Base-by-base conservation (phyloP, 164 flowering plant species). In the Tetracentron sinense region DNA sequence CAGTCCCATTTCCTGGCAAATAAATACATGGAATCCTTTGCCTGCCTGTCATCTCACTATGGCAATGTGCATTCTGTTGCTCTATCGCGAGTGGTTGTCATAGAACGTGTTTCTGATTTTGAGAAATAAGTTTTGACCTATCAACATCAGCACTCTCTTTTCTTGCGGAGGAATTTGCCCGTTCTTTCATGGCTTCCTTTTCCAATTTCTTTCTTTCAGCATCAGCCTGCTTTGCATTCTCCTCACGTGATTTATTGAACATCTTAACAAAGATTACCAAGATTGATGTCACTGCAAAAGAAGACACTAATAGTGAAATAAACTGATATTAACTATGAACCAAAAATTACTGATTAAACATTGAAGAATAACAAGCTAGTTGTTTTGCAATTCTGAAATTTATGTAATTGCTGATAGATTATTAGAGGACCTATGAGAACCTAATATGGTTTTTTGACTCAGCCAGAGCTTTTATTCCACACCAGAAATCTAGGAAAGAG, bases 231-330 rank as follows among this genome's bases (percentile, higher is more conserved):
- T 79, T 88, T 54, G 68, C 86, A 69, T 95, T 95, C 74, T 95
- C 99, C 15, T 87, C 98, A 3, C 84, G 86, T 1, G 98, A 78
- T 76, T 92, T 95, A 7, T 82, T 88, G 77, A 95, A 95, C 77
- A 69, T 82, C 76, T 88, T 92, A 0, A 82, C 83, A 63, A 95
- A 95, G 60, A 90, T 78, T 19, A 75, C 78, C 79, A 95, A 69
- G n/a, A 81, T 88, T 42, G 92, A 90, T 27, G 97, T 92, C 69
- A 95, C 99, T 95, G 97, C 76, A 79, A 69, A 65, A 15, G 35
- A 46, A 52, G 52, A 54, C 8, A 60, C 4, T 22, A 49, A 17
- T 10, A 20, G 27, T 20, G 54, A 51, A 51, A 51, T 20, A 11
- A 8, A 3, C 1, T 7, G 28, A 51, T 51, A 7, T 21, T 25